These are phyloP conservation scores for Alternaria sp. DNA, from an alignment of 2,329 filamentous ascomycete species.

Conservation along the genomic window DNA sequence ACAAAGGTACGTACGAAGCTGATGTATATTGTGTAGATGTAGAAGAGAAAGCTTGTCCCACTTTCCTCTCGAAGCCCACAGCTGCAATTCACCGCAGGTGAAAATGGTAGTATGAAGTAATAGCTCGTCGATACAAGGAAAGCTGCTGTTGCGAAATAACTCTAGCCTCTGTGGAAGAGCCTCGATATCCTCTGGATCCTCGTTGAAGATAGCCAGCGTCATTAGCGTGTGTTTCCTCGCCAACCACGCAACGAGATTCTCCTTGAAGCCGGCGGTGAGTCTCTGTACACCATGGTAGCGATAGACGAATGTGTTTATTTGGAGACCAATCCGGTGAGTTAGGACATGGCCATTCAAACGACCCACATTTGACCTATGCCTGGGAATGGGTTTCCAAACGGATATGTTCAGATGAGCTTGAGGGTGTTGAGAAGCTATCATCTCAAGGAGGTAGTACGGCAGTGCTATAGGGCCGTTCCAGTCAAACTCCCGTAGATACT, in stretches of 20 bases:
- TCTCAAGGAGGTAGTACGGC: not conserved
- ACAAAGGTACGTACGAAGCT: not conserved
- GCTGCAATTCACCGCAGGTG: not conserved
- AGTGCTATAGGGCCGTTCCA: not conserved
- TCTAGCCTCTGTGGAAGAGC: not conserved
- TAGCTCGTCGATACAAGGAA: not conserved
- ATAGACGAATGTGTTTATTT: not conserved
- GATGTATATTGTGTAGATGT: not conserved
- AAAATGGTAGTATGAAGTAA: not conserved
- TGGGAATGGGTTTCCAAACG: not conserved
- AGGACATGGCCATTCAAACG: not conserved
- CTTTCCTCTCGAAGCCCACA: conserved; percentile 3
- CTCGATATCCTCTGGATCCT: not conserved
- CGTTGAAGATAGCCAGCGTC: not conserved
- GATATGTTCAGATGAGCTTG: not conserved
- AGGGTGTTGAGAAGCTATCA: not conserved
- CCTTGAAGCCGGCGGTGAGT: not conserved
- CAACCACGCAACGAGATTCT: not conserved
- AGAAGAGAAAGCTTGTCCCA: conserved; percentile 2
- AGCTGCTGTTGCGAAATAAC: not conserved
- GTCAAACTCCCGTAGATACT: not conserved
- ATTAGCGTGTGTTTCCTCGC: not conserved
- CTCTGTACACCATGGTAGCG: not conserved
- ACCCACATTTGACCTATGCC: not conserved
- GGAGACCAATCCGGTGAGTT: not conserved